A percentile compares a stretch with the other conserved stretches of the same genome.
Evolutionary conservation across 1,284 basidiomycete genomes (phyloP).

Genomic region (Microbotryum lychnidis-dioicae): DNA sequence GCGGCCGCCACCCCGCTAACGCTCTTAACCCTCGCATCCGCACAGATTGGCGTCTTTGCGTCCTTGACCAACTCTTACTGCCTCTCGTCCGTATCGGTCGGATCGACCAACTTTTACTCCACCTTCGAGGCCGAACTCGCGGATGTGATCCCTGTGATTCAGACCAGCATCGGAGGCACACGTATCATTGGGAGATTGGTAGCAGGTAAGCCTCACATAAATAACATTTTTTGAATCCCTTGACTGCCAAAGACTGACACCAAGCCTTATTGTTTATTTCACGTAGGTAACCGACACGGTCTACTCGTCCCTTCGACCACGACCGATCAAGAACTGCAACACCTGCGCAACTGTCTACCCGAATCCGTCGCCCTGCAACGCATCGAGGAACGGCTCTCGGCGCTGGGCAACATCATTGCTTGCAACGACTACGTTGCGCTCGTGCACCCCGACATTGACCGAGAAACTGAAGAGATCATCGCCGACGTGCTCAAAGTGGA

Average conservation of each 20-base stretch:
- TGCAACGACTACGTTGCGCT: constrained; percentile 97
- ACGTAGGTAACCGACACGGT: constrained; percentile 80
- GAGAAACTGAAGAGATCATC: constrained; percentile 99
- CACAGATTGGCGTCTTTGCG: constrained; percentile 43
- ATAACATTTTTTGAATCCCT: neutral
- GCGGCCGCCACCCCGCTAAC: neutral
- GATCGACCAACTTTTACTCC: constrained; percentile 96
- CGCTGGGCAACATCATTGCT: constrained; percentile 95
- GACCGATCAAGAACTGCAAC: constrained; percentile 96
- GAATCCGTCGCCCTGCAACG: constrained; percentile 86
- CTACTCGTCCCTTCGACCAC: constrained; percentile 91
- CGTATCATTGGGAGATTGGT: constrained; percentile 89
- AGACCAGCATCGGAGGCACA: constrained; percentile 92
- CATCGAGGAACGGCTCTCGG: constrained; percentile 91
- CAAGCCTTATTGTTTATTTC: neutral
- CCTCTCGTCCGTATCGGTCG: constrained; percentile 50
- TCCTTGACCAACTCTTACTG: constrained; percentile 94
- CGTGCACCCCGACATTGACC: constrained; percentile 93
- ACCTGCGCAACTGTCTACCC: constrained; percentile 92
- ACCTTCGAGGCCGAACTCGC: constrained; percentile 90
- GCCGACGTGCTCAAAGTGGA: constrained; percentile 98
- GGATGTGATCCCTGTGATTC: constrained; percentile 91
- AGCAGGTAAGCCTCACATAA: constrained; percentile 53
- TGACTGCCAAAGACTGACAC: neutral
- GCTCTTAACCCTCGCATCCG: neutral